A percentile compares a stretch with the other conserved stretches of the same genome.
phyloP scores from a whole-genome alignment of 768 basidiomycete species.

The Mycena haematopus region DNA sequence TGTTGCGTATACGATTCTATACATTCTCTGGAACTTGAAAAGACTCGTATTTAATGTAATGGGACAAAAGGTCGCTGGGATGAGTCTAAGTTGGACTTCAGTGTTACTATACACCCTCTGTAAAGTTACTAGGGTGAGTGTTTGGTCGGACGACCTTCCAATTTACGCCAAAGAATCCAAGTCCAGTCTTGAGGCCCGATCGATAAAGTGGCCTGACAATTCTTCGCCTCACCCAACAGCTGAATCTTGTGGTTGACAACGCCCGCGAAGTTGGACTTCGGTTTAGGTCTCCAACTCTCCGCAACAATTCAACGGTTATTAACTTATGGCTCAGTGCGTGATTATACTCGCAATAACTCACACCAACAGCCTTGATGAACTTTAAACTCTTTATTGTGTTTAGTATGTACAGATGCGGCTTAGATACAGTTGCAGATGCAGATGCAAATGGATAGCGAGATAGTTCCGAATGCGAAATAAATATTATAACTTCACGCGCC shows the following conservation, averaged over 20 bases:
- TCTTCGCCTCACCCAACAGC: too few relatives aligned
- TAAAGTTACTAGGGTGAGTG: slow-evolving; percentile 34
- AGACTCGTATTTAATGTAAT: too few relatives aligned
- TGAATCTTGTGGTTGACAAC: too few relatives aligned
- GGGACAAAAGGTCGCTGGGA: background rate
- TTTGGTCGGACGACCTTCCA: slow-evolving; percentile 38
- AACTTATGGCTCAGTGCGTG: too few relatives aligned
- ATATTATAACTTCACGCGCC: slow-evolving; percentile 66
- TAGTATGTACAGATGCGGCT: slow-evolving; percentile 10
- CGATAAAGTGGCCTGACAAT: too few relatives aligned
- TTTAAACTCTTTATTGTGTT: slow-evolving; percentile 8
- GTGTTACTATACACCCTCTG: slow-evolving; percentile 35
- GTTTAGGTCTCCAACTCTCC: too few relatives aligned
- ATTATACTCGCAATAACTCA: too few relatives aligned
- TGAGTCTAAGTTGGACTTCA: slow-evolving; percentile 38
- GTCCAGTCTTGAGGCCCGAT: slow-evolving; percentile 52
- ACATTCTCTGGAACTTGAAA: background rate
- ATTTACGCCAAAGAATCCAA: slow-evolving; percentile 52
- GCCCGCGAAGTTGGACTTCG: too few relatives aligned
- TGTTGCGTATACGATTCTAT: too few relatives aligned
- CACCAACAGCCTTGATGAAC: background rate
- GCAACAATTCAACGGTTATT: too few relatives aligned
- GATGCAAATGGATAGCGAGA: slow-evolving; percentile 1
- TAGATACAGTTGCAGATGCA: background rate
- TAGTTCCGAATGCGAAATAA: slow-evolving; percentile 5